Evolutionary conservation across 371 early-diverging fungal genomes (phyloP).

Genomic region (Lichtheimia corymbifera): DNA sequence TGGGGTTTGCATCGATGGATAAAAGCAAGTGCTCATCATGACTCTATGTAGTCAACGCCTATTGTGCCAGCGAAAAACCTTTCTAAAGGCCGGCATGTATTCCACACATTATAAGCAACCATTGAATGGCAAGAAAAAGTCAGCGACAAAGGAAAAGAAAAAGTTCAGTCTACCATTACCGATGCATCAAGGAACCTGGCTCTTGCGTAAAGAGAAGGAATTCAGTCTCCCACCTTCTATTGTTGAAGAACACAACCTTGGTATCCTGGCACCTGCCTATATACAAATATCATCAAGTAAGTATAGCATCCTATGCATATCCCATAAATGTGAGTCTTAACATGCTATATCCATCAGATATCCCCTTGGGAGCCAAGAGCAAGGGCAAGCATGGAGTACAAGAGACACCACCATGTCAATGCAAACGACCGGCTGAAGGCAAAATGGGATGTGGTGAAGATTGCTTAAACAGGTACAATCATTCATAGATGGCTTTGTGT

Average conservation of each 20-base stretch:
- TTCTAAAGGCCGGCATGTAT: constrained; percentile 27
- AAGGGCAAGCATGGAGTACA: constrained; percentile 61
- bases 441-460: constrained; percentile 68
- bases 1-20: not conserved
- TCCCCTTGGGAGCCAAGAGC: constrained; percentile 69
- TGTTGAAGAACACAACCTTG: constrained; percentile 40
- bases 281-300: constrained; percentile 39
- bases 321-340: not conserved
- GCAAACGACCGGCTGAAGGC: constrained; percentile 59
- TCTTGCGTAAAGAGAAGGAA: constrained; percentile 38
- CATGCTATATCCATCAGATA: not conserved
- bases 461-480: constrained; percentile 69
- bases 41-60: not conserved
- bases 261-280: constrained; percentile 23
- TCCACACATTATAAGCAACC: constrained; percentile 12
- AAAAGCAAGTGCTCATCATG: not conserved
- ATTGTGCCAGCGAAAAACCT: constrained; percentile 19
- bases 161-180: constrained; percentile 48
- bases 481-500: not conserved
- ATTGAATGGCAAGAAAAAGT: not conserved
- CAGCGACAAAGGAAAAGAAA: constrained; percentile 7
- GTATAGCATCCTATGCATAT: not conserved
- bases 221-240: constrained; percentile 56
- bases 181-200: constrained; percentile 51
- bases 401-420: constrained; percentile 61